A percentile compares a stretch with the other conserved stretches of the same genome.
Evolutionary conservation across 768 basidiomycete genomes (phyloP).

Genomic region (Lactarius hatsudake): DNA sequence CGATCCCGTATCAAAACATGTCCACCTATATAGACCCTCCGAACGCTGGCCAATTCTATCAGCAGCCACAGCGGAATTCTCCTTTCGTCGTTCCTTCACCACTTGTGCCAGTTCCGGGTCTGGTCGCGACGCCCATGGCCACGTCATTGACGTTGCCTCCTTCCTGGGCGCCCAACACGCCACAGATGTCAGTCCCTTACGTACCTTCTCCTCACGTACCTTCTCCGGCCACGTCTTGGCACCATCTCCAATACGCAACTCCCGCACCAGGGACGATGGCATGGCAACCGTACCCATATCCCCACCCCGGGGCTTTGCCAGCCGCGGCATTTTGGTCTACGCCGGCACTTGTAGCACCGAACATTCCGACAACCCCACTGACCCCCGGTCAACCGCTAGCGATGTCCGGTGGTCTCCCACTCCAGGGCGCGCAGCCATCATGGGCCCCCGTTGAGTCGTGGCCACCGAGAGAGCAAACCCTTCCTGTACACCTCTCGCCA

Average conservation of each 20-base stretch:
- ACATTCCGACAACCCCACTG: slow-evolving; percentile 11
- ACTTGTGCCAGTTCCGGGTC: slow-evolving; percentile 8
- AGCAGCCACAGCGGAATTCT: slow-evolving; percentile 6
- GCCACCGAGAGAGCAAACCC: slow-evolving; percentile 20
- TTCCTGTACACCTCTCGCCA: slow-evolving; percentile 23
- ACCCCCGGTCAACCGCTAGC: slow-evolving; percentile 6
- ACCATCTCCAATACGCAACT: not conserved
- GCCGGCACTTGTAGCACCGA: not conserved
- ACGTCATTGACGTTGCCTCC: slow-evolving; percentile 16
- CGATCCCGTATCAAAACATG: slow-evolving; percentile 6
- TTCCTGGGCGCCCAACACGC: slow-evolving; percentile 18
- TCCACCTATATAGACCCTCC: not conserved
- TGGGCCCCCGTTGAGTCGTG: slow-evolving; percentile 21
- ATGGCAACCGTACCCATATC: slow-evolving; percentile 3
- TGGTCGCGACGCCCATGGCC: slow-evolving; percentile 16
- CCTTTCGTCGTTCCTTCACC: slow-evolving; percentile 18
- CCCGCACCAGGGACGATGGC: not conserved
- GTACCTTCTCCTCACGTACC: slow-evolving; percentile 12
- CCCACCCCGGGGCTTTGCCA: not conserved
- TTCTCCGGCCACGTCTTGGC: slow-evolving; percentile 7
- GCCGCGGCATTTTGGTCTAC: slow-evolving; percentile 5
- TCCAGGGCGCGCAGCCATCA: slow-evolving; percentile 11
- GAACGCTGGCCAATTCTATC: slow-evolving; percentile 6
- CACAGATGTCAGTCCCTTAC: slow-evolving; percentile 11
- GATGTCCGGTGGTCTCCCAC: slow-evolving; percentile 4